Percentiles rank a stretch among this genome's conserved stretches.
Conservation (phyloP, 768 basidiomycete species). For the Mycena metata region DNA sequence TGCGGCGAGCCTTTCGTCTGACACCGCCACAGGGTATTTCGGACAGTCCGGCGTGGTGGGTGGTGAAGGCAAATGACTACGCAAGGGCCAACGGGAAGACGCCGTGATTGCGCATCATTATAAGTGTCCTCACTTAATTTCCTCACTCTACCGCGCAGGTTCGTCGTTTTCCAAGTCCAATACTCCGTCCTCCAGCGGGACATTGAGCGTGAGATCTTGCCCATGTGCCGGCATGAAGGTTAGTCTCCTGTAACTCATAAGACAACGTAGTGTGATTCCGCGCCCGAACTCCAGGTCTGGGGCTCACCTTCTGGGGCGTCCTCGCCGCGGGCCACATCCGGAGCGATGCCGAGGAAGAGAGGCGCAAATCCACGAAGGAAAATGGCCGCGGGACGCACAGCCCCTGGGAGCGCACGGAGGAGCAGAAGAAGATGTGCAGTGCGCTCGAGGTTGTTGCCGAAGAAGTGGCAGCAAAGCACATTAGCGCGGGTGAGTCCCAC, state of each 20-base stretch:
- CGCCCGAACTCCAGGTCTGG: constrained; percentile 39
- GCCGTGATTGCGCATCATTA: constrained; percentile 36
- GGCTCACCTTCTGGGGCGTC: constrained; percentile 55
- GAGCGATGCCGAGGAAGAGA: constrained; percentile 46
- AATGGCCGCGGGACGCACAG: constrained; percentile 49
- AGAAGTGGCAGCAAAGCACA: constrained; percentile 6
- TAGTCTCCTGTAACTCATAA: too few relatives aligned
- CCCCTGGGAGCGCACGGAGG: constrained; percentile 50
- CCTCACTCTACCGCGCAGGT: constrained; percentile 36
- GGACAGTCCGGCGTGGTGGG: constrained; percentile 55
- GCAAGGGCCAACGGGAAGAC: constrained; percentile 55
- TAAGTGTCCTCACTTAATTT: background rate
- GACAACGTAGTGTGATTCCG: too few relatives aligned
- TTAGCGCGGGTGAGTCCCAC: constrained; percentile 26
- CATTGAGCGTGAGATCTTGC: constrained; percentile 61
- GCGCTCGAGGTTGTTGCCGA: constrained; percentile 2
- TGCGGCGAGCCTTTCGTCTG: background rate
- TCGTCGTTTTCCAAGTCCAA: constrained; percentile 59
- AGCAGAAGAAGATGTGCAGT: constrained; percentile 3
- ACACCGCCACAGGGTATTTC: constrained; percentile 41
- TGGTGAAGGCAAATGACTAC: constrained; percentile 56
- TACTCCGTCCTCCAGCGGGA: constrained; percentile 53
- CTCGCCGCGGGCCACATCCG: constrained; percentile 46
- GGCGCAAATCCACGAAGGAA: constrained; percentile 47
- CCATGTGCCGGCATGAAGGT: constrained; percentile 43